A percentile compares a stretch with the other conserved stretches of the same genome.
Evolutionary conservation across 164 flowering plant genomes (phyloP).

Genomic region (Stephania cephalantha): DNA sequence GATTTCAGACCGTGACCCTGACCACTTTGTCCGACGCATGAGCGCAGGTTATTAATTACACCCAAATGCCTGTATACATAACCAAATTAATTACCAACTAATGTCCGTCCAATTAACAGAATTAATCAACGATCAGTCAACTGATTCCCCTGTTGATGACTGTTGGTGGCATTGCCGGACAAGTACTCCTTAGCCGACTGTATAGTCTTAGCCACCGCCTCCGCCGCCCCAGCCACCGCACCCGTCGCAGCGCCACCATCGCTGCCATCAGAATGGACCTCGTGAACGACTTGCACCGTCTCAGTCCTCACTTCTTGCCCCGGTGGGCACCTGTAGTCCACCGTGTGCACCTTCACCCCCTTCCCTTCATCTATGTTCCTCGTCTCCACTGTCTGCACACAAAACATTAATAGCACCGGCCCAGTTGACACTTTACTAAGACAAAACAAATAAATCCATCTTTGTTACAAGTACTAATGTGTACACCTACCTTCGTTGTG

Average conservation of each 20-base stretch:
- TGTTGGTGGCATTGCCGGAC: background rate
- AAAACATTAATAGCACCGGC: too few relatives aligned
- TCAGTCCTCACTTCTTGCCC: conserved; percentile 22
- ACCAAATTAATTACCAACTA: too few relatives aligned
- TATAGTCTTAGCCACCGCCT: conserved; percentile 19
- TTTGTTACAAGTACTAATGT: background rate
- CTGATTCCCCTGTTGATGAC: background rate
- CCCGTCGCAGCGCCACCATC: background rate
- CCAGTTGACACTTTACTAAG: background rate
- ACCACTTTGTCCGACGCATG: too few relatives aligned
- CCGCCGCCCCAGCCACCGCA: conserved; percentile 14
- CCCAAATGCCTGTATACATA: too few relatives aligned
- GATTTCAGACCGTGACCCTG: too few relatives aligned
- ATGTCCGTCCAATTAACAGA: background rate
- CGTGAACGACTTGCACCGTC: conserved; percentile 31
- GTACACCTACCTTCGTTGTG: background rate
- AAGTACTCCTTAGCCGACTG: conserved; percentile 35
- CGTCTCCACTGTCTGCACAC: background rate
- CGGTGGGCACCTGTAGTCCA: conserved; percentile 26
- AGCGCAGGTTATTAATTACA: too few relatives aligned
- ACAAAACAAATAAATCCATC: background rate
- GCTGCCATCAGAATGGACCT: conserved; percentile 1
- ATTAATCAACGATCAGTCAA: background rate
- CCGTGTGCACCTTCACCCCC: conserved; percentile 30
- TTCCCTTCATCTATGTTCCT: background rate